Conservation (phyloP, 306 rosid species). For the Cercis canadensis region DNA sequence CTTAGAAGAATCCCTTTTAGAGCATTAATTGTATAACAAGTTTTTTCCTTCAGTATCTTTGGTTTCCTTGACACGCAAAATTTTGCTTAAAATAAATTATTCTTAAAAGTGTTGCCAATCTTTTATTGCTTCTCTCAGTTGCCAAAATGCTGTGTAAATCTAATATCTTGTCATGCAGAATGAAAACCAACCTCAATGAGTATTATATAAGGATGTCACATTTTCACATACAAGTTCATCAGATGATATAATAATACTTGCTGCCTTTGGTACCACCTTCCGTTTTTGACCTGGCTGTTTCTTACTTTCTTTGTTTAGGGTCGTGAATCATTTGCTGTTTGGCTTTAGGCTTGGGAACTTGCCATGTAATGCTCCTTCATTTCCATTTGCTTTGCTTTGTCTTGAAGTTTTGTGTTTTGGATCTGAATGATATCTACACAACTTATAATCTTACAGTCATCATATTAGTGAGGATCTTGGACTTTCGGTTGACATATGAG, state of each 20-base stretch:
- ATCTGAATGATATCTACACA: slow-evolving; percentile 31
- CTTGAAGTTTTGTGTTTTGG: slow-evolving; percentile 27
- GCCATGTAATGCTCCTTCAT: slow-evolving; percentile 47
- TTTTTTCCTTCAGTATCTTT: not conserved
- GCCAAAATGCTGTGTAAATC: not conserved
- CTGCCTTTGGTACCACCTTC: slow-evolving; percentile 25
- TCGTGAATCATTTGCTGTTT: slow-evolving; percentile 65
- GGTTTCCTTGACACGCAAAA: not conserved
- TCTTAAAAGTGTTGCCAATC: not conserved
- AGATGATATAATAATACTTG: no score
- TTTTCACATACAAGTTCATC: no score
- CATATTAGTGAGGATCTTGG: not conserved
- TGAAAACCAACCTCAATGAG: no score
- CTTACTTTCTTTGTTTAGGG: slow-evolving; percentile 59
- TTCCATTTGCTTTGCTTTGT: slow-evolving; percentile 40
- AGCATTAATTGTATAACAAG: not conserved
- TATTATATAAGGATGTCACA: no score
- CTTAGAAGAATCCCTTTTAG: not conserved
- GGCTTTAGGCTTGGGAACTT: slow-evolving; percentile 69
- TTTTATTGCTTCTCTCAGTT: not conserved
- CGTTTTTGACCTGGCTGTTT: slow-evolving; percentile 59
- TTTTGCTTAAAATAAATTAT: not conserved
- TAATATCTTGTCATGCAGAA: not conserved
- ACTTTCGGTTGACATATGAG: slow-evolving; percentile 18
- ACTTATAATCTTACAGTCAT: not conserved